Evolutionary conservation across 2,329 filamentous ascomycete genomes (phyloP).

Genomic region (Hypomyces perniciosus): DNA sequence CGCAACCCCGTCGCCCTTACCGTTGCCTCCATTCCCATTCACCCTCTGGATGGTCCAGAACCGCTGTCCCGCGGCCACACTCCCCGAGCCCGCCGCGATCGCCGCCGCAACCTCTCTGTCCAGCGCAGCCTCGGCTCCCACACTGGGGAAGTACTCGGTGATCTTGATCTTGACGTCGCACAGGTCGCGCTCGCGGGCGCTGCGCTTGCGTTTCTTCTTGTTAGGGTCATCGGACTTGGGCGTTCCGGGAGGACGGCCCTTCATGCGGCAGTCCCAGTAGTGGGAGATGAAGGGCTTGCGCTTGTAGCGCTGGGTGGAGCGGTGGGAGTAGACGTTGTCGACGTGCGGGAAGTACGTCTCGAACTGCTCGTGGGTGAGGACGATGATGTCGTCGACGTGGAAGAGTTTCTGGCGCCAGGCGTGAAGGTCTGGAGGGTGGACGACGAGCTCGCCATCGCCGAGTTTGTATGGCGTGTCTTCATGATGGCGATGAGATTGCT

Average conservation of each 20-base stretch:
- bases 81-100: conserved; percentile 9
- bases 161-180: conserved; percentile 86
- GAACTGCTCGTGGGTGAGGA: conserved; percentile 70
- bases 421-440: conserved; percentile 41
- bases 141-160: conserved; percentile 66
- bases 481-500: background rate
- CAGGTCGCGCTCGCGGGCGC: conserved; percentile 67
- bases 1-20: conserved; percentile 61
- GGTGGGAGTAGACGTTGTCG: conserved; percentile 80
- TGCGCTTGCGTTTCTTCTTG: conserved; percentile 76
- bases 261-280: conserved; percentile 80
- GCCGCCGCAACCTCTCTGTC: conserved; percentile 20
- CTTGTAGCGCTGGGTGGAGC: conserved; percentile 75
- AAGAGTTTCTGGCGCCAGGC: conserved; percentile 69
- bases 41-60: conserved; percentile 73
- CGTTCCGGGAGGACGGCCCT: conserved; percentile 71
- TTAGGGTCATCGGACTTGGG: conserved; percentile 73
- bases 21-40: conserved; percentile 69
- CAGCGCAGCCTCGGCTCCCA: conserved; percentile 24
- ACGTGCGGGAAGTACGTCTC: conserved; percentile 78
- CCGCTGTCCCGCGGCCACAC: conserved; percentile 39
- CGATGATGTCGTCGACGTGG: conserved; percentile 66
- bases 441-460: conserved; percentile 3
- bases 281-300: conserved; percentile 76
- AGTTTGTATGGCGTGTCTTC: conserved; percentile 4